Percentiles rank a stretch among this genome's conserved stretches.
These are phyloP conservation scores for Suhomyces atakaporum DNA, from an alignment of 1,139 yeast genomes.

Conservation along the genomic window DNA sequence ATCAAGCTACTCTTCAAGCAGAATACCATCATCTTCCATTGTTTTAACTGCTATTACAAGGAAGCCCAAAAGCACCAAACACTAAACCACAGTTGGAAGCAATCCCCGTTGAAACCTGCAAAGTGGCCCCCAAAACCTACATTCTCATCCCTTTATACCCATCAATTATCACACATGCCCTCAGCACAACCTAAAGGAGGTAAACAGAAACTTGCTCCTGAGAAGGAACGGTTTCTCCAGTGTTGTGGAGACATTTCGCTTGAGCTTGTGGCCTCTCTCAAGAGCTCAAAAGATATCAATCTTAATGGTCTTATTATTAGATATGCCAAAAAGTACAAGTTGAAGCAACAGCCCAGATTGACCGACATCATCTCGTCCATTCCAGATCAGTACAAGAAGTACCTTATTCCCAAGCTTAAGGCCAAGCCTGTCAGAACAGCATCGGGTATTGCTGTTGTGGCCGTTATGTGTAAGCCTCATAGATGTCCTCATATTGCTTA, in stretches of 20 bases:
- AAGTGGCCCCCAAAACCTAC: too few species aligned
- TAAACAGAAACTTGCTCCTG: constrained; percentile 71
- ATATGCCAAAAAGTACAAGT: constrained; percentile 84
- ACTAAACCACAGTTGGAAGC: too few species aligned
- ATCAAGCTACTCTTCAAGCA: too few species aligned
- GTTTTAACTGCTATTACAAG: too few species aligned
- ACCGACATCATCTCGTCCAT: constrained; percentile 94
- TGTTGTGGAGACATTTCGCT: constrained; percentile 92
- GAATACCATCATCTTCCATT: too few species aligned
- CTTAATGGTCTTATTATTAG: constrained; percentile 86
- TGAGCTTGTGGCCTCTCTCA: constrained; percentile 79
- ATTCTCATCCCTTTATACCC: background rate
- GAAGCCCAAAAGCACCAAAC: too few species aligned
- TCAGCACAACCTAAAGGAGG: constrained; percentile 28
- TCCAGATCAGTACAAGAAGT: constrained; percentile 94
- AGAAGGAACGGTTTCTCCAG: constrained; percentile 88
- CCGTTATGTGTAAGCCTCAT: constrained; percentile 99
- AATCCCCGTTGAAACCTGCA: too few species aligned
- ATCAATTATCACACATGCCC: constrained; percentile 27
- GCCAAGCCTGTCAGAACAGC: constrained; percentile 99
- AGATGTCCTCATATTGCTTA: constrained; percentile 99
- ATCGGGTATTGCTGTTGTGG: constrained; percentile 97
- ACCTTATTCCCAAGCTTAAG: constrained; percentile 85
- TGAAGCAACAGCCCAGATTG: constrained; percentile 89
- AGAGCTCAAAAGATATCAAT: constrained; percentile 77